These are phyloP conservation scores for Penicillium verrucosum DNA, from an alignment of 2,329 filamentous ascomycete species.

Conservation along the genomic window DNA sequence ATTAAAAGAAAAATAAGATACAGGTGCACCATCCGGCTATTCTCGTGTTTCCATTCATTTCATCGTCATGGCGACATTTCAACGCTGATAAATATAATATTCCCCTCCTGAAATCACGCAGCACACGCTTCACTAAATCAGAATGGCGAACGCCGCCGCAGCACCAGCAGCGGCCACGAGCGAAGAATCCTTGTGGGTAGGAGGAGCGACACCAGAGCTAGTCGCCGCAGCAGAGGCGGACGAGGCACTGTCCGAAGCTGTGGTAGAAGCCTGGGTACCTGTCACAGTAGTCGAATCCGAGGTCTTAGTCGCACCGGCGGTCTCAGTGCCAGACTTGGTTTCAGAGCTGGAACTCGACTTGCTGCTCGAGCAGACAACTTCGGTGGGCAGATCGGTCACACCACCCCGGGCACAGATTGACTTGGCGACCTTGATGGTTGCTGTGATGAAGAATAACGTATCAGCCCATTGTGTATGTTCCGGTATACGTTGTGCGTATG, in stretches of 20 bases:
- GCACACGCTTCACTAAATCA: constrained; percentile 19
- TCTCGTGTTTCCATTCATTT: background rate
- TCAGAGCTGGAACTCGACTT: background rate
- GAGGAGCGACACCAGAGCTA: constrained; percentile 20
- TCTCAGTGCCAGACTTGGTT: constrained; percentile 5
- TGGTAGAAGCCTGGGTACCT: constrained; percentile 11
- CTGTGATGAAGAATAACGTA: constrained; percentile 17
- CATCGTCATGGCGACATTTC: background rate
- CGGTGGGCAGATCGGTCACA: constrained; percentile 35
- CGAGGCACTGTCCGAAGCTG: constrained; percentile 9
- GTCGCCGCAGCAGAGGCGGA: constrained; percentile 27
- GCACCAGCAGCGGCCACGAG: constrained; percentile 31
- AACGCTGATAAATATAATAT: background rate
- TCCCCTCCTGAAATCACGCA: background rate
- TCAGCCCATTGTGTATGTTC: background rate
- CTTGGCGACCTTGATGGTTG: constrained; percentile 35
- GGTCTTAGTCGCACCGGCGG: constrained; percentile 16
- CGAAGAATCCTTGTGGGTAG: constrained; percentile 25
- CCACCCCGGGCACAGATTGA: constrained; percentile 40
- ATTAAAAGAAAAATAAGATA: background rate
- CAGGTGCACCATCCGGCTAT: background rate
- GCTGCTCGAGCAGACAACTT: constrained; percentile 27
- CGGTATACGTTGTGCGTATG: background rate
- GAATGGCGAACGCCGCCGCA: constrained; percentile 30
- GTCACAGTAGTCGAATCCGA: constrained; percentile 13